A percentile compares a stretch with the other conserved stretches of the same genome.
phyloP scores from a whole-genome alignment of 2,329 filamentous ascomycete genomes.

The Penicillium digitatum region DNA sequence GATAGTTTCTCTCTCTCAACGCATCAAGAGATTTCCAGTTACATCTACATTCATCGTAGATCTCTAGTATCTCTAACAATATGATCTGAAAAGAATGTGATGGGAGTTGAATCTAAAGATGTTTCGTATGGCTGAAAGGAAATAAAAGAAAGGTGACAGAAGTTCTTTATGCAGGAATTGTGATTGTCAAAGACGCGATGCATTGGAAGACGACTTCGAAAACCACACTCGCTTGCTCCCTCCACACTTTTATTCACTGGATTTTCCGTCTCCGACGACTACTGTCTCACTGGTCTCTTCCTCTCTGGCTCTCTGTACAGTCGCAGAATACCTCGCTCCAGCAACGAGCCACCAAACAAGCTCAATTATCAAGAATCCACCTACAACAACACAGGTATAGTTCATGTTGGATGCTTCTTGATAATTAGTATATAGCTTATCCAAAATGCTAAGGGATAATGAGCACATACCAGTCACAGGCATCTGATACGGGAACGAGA shows the following conservation, averaged over 20 bases:
- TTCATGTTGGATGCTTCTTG: constrained; percentile 44
- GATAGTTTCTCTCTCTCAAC: too few relatives aligned
- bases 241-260: not conserved
- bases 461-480: constrained; percentile 30
- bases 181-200: not conserved
- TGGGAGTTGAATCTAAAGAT: not conserved
- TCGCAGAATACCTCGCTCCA: constrained; percentile 38
- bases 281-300: constrained; percentile 42
- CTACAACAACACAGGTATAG: constrained; percentile 49
- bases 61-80: too few relatives aligned
- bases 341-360: constrained; percentile 45
- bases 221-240: not conserved
- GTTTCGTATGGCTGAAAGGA: not conserved
- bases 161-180: not conserved
- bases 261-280: not conserved
- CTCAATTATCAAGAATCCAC: constrained; percentile 39
- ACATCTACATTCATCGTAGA: too few relatives aligned
- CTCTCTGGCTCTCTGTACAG: constrained; percentile 49
- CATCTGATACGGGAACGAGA: constrained; percentile 43
- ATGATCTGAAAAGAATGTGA: too few relatives aligned
- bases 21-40: too few relatives aligned
- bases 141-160: not conserved
- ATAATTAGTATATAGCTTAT: not conserved
- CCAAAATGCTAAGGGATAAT: not conserved
- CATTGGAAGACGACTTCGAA: not conserved